Base-by-base conservation (phyloP, 2,329 filamentous ascomycete genomes). In the Penicillium sp. region DNA sequence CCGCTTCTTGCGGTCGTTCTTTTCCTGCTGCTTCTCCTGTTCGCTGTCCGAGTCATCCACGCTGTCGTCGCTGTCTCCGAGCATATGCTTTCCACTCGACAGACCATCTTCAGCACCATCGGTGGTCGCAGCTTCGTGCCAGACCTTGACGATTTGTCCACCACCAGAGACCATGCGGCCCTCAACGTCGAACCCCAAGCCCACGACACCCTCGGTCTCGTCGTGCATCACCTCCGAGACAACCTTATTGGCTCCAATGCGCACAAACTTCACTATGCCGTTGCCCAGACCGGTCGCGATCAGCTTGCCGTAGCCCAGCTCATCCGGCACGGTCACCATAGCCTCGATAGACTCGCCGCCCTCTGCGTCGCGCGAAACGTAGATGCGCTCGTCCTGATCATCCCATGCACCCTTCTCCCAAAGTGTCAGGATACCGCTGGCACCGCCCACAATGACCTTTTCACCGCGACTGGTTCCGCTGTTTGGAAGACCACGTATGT, bases 401-500 rank as follows among this genome's bases (percentile, higher is more conserved):
- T 95, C 91, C 92, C 93, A 97, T 0, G 88, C 83, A 1, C 92
- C 92, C 58, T 86, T 87, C 69, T 98, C 92, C 91, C 93, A 98
- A 6, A 97, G 74, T 4, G 91, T 96, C 55, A 97, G 69, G 1
- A 96, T 83, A 3, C 93, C 93, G 37, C 82, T 86, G 15, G 82
- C 85, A 24, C 88, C 89, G 31, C 88, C 86, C 0, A 90, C 88
- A 2, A 93, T 70, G 3, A 93, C 78, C 66, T 87, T 87, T 61
- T 86, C 79, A 4, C 89, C 89, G 41, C 88, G 87, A 61, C 82
- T 85, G 6, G 79, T 78, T 27, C 80, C 81, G 33, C 72, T 73
- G 27, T 85, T 83, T 0, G 87, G 83, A 53, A 95, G 72, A 0
- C 90, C 90, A 0, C 84, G 81, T 15, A 97, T 83, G 64, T 89